These are phyloP conservation scores for Pestalotiopsis fici DNA, from an alignment of 2,329 filamentous ascomycete species.

Conservation along the genomic window DNA sequence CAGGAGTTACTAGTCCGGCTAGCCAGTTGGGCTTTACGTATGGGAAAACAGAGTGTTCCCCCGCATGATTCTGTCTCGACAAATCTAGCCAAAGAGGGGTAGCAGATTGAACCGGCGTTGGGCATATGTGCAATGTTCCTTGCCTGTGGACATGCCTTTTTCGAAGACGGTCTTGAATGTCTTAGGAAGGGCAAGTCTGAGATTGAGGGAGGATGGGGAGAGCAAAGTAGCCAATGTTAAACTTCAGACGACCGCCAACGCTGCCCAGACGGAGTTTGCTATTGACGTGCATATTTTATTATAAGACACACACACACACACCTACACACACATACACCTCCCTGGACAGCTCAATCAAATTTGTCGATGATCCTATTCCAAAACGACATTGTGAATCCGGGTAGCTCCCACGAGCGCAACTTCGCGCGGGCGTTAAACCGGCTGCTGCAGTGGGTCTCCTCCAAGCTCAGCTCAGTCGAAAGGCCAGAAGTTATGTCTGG, in stretches of 20 bases:
- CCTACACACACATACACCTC: not conserved
- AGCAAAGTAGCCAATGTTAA: not conserved
- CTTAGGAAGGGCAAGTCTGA: not conserved
- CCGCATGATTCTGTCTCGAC: not conserved
- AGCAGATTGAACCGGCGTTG: not conserved
- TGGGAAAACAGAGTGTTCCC: not conserved
- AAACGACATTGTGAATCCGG: not conserved
- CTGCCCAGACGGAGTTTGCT: not conserved
- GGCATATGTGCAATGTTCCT: not conserved
- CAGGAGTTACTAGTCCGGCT: not conserved
- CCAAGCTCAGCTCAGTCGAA: not conserved
- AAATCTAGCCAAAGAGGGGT: not conserved
- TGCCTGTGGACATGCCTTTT: not conserved
- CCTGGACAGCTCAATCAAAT: not conserved
- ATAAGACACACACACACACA: not conserved
- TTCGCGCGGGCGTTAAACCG: not conserved
- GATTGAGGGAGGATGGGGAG: not conserved
- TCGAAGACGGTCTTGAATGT: too few species aligned
- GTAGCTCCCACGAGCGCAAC: not conserved
- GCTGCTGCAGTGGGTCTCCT: not conserved
- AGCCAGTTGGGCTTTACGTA: not conserved
- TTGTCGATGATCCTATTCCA: not conserved
- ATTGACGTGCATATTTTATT: slow-evolving; percentile 4
- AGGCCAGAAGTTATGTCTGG: not conserved
- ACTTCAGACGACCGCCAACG: not conserved